Base-by-base conservation (phyloP, 495 filamentous ascomycete species). In the Hyaloscypha variabilis region DNA sequence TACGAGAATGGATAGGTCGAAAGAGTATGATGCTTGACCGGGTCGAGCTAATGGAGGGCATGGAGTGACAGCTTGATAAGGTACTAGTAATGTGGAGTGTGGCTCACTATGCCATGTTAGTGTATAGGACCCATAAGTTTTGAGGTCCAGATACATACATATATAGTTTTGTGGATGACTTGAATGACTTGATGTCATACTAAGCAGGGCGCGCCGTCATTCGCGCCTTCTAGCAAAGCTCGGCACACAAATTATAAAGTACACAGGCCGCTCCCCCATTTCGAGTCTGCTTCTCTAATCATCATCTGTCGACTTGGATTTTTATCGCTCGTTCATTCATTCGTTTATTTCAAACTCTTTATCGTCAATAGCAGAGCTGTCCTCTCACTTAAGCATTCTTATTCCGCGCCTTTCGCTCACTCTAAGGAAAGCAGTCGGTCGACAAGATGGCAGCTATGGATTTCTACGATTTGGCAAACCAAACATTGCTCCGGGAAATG, bases 21-120 rank as follows among this genome's bases (percentile, higher is more conserved):
- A 90, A 90, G 72, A 90, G 88, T 2, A 98, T 98, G 95, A 82
- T 94, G 65, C 75, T 99, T 63, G 95, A 99, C 75, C 85, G 88
- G 66, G 87, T 90, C 10, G 89, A 92, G 59, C 79, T 97, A 65
- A 91, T 99, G 92, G 88, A 90, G 60, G 71, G 71, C 6, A 73
- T 73, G 71, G 71, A 73, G 39, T 46, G 13, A 52, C 71, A 63
- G 58, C 42, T 8, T 11, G 23, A 23, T 21, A 39, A 26, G 26
- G 23, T 49, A 60, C 8, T 24, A n/a, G n/a, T n/a, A n/a, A n/a
- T n/a, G n/a, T n/a, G n/a, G n/a, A n/a, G 21, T 39, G 21, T 26
- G 28, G 11, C 6, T 58, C 8, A 8, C 31, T 34, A 21, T 10
- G n/a, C 29, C 25, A 29, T 51, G 26, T 51, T 21, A 51, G 53